Evolutionary conservation across 225 moss, liverwort and hornwort genomes (phyloP).

Genomic region (Takakia lepidozioides): DNA sequence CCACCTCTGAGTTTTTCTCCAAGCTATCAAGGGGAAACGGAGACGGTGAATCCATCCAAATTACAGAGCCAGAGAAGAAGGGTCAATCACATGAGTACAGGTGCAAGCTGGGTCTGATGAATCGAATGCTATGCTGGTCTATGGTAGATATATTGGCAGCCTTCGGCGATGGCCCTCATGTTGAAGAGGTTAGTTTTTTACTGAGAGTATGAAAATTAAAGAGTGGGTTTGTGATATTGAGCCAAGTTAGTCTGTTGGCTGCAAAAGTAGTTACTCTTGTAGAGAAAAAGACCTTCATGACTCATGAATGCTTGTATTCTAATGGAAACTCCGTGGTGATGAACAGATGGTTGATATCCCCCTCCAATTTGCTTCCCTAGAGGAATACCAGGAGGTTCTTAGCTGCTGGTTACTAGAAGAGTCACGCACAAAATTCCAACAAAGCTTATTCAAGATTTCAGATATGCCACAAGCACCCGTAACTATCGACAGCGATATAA

Average conservation of each 20-base stretch:
- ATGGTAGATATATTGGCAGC: not conserved
- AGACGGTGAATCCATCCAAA: slow-evolving; percentile 8
- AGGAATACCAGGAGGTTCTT: slow-evolving; percentile 35
- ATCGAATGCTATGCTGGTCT: not conserved
- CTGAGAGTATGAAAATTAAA: too few species aligned
- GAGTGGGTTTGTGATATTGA: too few species aligned
- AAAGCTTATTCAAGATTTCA: slow-evolving; percentile 39
- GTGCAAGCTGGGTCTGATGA: not conserved
- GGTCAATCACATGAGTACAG: not conserved
- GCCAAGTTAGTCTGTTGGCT: too few species aligned
- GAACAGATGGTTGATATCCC: not conserved
- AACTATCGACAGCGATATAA: slow-evolving; percentile 24
- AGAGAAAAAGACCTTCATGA: too few species aligned
- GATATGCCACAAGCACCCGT: too few species aligned
- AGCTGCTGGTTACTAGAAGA: slow-evolving; percentile 54
- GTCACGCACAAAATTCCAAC: too few species aligned
- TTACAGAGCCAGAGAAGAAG: slow-evolving; percentile 2
- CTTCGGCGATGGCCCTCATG: too few species aligned
- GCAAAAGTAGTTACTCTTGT: too few species aligned
- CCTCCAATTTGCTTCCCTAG: slow-evolving; percentile 4
- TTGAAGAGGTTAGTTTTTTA: too few species aligned
- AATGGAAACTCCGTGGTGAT: not conserved
- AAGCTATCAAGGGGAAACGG: slow-evolving; percentile 11
- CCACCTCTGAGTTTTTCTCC: slow-evolving; percentile 25
- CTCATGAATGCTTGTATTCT: too few species aligned